A percentile compares a stretch with the other conserved stretches of the same genome.
phyloP scores from a whole-genome alignment of 2,329 filamentous ascomycete genomes.

The Myrmaecium sp. region DNA sequence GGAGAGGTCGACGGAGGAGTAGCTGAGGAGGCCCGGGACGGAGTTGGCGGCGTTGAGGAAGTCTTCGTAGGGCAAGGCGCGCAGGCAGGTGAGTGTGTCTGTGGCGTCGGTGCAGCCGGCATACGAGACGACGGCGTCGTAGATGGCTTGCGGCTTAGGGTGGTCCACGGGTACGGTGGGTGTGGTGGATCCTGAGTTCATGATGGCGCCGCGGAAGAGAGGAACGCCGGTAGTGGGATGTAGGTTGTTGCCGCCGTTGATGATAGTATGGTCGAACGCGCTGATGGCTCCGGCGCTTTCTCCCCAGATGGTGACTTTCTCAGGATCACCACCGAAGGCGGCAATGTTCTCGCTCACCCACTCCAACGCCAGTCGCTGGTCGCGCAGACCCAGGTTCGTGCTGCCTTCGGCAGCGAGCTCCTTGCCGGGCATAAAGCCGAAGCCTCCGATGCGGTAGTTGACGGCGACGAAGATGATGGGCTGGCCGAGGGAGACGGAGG shows the following conservation, averaged over 20 bases:
- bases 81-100: constrained; percentile 32
- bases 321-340: constrained; percentile 62
- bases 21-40: constrained; percentile 50
- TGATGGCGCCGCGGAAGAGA: constrained; percentile 61
- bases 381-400: constrained; percentile 53
- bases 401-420: constrained; percentile 51
- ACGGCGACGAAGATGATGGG: constrained; percentile 60
- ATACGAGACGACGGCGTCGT: constrained; percentile 31
- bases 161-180: constrained; percentile 41
- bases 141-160: constrained; percentile 44
- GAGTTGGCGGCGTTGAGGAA: constrained; percentile 49
- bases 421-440: constrained; percentile 55
- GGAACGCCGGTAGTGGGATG: constrained; percentile 50
- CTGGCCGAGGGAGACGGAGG: constrained; percentile 33
- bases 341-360: constrained; percentile 67
- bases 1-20: constrained; percentile 50
- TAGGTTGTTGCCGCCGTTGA: constrained; percentile 57
- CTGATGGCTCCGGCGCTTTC: constrained; percentile 44
- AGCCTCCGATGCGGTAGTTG: constrained; percentile 61
- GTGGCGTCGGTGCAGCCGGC: constrained; percentile 27
- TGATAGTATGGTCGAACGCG: constrained; percentile 57
- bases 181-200: constrained; percentile 33
- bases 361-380: constrained; percentile 54
- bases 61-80: constrained; percentile 26
- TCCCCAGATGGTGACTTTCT: constrained; percentile 67